Evolutionary conservation across 257 asterid genomes (phyloP), one percentile per base, ranked within the genome.

Genomic region (Nicotiana sylvestris): DNA sequence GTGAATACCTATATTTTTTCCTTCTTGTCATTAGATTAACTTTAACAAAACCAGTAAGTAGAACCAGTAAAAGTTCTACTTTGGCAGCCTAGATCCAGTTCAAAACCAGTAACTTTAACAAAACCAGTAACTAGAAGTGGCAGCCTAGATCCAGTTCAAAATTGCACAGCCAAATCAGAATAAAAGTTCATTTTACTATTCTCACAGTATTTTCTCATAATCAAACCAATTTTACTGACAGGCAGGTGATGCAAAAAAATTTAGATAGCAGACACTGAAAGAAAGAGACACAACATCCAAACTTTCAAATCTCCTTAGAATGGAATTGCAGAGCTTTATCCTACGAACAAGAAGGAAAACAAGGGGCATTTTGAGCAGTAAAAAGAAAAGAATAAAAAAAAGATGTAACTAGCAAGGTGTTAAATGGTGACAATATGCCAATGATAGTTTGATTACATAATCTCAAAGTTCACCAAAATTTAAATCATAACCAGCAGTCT

Each of bases 11-110:
- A 51, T 51, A 0, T n/a, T 12, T 17, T 43, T 74, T 27, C 27
- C 16, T 15, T 74, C 80, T 65, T 65, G 83, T 49, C 78, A 81
- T 39, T 65, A 51, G 43, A 66, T 65, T 46, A 58, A 78, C 53
- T 57, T 60, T 78, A 32, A 78, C 58, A 60, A 58, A 29, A 78
- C 30, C 25, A 49, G 82, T 37, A 60, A 61, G 68, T 58, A 58
- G n/a, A 58, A 60, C 81, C 16, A 60, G 67, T 21, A 21, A 21
- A 58, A 78, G 33, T 21, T 21, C 21, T 21, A 21, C 21, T 21
- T 21, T 60, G 74, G 39, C 58, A 60, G 39, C 82, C 82, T 66
- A 35, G 37, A 55, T 77, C 16, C 61, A 43, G 51, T 60, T 60
- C 27, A 78, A 56, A 9, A 10, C 21, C 21, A 21, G 21, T 46